Conservation (phyloP, 1,284 basidiomycete genomes). For the Rugosomyces carneus region DNA sequence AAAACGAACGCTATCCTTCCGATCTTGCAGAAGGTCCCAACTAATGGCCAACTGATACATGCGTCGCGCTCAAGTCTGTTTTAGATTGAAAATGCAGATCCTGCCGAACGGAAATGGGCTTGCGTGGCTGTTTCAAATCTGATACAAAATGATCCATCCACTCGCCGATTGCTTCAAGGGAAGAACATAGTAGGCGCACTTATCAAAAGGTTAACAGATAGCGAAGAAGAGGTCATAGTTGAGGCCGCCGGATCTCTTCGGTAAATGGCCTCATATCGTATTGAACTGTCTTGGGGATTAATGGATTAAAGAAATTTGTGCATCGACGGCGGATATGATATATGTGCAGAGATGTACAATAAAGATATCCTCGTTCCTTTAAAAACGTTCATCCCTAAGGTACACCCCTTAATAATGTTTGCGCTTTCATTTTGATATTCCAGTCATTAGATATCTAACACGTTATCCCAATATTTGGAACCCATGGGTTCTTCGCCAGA, state of each 20-base stretch:
- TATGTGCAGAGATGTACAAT: constrained; percentile 95
- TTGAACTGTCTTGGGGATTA: neutral
- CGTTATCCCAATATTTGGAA: constrained; percentile 64
- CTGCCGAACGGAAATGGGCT: constrained; percentile 83
- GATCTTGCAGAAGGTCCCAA: constrained; percentile 74
- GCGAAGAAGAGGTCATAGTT: constrained; percentile 79
- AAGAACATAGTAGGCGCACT: constrained; percentile 86
- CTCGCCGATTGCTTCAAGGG: constrained; percentile 80
- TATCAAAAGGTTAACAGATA: constrained; percentile 79
- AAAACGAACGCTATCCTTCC: constrained; percentile 78
- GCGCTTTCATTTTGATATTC: constrained; percentile 3
- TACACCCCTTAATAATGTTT: constrained; percentile 20
- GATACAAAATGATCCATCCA: constrained; percentile 83
- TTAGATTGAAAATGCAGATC: constrained; percentile 71
- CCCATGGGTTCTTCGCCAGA: constrained; percentile 55
- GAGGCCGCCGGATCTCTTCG: constrained; percentile 83
- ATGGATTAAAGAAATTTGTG: constrained; percentile 70
- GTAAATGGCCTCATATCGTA: constrained; percentile 32
- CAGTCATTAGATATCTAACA: constrained; percentile 58
- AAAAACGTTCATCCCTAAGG: constrained; percentile 70
- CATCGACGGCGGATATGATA: constrained; percentile 89
- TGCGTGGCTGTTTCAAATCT: constrained; percentile 89
- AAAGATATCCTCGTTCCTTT: constrained; percentile 83
- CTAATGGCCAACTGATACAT: constrained; percentile 7
- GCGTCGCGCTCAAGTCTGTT: constrained; percentile 7